Conservation (phyloP, 805 yeast species). For the Saturnispora halmiae region DNA sequence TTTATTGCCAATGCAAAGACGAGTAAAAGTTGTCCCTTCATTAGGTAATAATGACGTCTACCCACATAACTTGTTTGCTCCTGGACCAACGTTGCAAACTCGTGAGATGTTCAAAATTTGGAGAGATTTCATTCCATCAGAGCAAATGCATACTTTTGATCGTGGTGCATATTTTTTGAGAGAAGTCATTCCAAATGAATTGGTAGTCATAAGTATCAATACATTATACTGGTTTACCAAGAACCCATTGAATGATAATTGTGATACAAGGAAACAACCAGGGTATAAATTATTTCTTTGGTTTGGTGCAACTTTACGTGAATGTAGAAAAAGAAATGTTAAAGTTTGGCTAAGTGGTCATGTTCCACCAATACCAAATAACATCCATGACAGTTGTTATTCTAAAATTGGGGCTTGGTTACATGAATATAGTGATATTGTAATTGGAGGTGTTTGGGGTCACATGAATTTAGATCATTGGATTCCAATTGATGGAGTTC, state of each 20-base stretch:
- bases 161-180: conserved; percentile 65
- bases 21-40: conserved; percentile 50
- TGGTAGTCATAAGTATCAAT: conserved; percentile 73
- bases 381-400: conserved; percentile 63
- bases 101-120: conserved; percentile 68
- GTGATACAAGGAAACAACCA: conserved; percentile 65
- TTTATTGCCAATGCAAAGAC: conserved; percentile 22
- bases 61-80: conserved; percentile 77
- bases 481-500: conserved; percentile 61
- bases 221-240: conserved; percentile 66
- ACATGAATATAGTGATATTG: conserved; percentile 74
- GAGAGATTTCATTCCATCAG: conserved; percentile 65
- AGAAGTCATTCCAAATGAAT: conserved; percentile 70
- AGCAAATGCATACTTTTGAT: conserved; percentile 65
- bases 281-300: conserved; percentile 71
- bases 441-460: conserved; percentile 76
- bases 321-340: conserved; percentile 61
- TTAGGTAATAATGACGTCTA: conserved; percentile 84
- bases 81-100: conserved; percentile 86
- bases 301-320: conserved; percentile 68
- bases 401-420: conserved; percentile 74
- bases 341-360: conserved; percentile 86
- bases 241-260: conserved; percentile 76
- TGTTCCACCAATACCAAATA: conserved; percentile 79
- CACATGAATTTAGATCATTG: conserved; percentile 90